Conservation (phyloP, 2,329 filamentous ascomycete genomes). For the Fusarium annulatum region DNA sequence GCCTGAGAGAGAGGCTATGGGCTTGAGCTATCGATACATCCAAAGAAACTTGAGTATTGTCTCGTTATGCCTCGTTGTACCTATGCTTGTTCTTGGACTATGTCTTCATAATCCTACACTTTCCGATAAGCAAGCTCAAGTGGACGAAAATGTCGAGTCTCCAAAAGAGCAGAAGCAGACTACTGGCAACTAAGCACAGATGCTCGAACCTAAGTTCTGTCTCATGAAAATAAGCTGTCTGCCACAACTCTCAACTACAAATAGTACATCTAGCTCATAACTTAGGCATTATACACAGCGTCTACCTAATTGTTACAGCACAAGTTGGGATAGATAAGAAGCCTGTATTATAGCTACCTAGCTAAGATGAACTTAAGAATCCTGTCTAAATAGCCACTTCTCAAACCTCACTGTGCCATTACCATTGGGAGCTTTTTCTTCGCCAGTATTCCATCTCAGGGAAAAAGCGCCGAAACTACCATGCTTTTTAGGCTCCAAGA, state of each 20-base stretch:
- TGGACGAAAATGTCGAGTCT: background rate
- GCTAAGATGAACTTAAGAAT: background rate
- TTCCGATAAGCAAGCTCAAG: background rate
- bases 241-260: background rate
- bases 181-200: too few species aligned
- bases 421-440: too few species aligned
- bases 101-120: background rate
- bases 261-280: background rate
- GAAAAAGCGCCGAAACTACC: background rate
- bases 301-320: too few species aligned
- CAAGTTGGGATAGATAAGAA: fast-evolving
- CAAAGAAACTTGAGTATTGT: background rate
- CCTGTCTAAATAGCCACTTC: background rate
- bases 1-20: background rate
- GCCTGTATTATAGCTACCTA: background rate
- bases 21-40: background rate
- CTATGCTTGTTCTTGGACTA: background rate
- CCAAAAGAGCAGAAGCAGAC: background rate
- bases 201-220: fast-evolving
- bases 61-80: background rate
- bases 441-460: background rate
- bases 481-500: background rate
- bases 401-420: background rate
- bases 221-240: background rate
- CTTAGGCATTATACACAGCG: fast-evolving